Conservation (phyloP, 1,284 basidiomycete genomes). For the Hemileia vastatrix region DNA sequence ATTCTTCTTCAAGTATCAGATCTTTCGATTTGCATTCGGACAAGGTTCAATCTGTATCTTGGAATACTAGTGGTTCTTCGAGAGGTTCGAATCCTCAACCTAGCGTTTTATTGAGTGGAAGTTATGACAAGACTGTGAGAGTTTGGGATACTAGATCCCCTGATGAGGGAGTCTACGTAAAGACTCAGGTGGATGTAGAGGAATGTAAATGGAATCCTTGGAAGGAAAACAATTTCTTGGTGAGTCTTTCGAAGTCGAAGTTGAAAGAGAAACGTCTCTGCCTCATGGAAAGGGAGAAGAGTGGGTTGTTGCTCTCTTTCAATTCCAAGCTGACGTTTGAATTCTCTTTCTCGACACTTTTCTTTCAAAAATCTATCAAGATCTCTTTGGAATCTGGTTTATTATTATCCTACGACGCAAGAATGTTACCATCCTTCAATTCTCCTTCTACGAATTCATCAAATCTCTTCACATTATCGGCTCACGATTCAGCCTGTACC, state of each 20-base stretch:
- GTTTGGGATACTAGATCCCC: constrained; percentile 86
- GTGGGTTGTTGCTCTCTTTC: background rate
- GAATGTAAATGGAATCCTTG: constrained; percentile 92
- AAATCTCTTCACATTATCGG: constrained; percentile 73
- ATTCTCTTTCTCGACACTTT: no score
- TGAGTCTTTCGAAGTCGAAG: constrained; percentile 48
- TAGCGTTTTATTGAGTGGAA: constrained; percentile 78
- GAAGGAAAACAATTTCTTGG: constrained; percentile 76
- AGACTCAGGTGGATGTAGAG: constrained; percentile 83
- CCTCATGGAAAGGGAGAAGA: background rate
- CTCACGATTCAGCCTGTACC: constrained; percentile 90
- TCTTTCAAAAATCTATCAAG: constrained; percentile 47
- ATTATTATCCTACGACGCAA: constrained; percentile 81
- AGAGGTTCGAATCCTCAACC: no score
- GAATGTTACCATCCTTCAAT: constrained; percentile 61
- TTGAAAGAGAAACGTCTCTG: background rate
- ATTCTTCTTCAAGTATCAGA: constrained; percentile 55
- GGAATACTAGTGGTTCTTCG: constrained; percentile 79
- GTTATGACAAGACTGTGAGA: constrained; percentile 84
- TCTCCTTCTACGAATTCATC: constrained; percentile 48
- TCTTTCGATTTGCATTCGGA: constrained; percentile 84
- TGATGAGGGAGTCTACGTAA: constrained; percentile 62
- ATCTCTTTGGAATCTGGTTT: constrained; percentile 86
- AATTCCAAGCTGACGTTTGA: background rate
- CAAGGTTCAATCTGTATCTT: constrained; percentile 95